Evolutionary conservation across 2,329 filamentous ascomycete genomes (phyloP).

Genomic region (Aspergillus sp.): DNA sequence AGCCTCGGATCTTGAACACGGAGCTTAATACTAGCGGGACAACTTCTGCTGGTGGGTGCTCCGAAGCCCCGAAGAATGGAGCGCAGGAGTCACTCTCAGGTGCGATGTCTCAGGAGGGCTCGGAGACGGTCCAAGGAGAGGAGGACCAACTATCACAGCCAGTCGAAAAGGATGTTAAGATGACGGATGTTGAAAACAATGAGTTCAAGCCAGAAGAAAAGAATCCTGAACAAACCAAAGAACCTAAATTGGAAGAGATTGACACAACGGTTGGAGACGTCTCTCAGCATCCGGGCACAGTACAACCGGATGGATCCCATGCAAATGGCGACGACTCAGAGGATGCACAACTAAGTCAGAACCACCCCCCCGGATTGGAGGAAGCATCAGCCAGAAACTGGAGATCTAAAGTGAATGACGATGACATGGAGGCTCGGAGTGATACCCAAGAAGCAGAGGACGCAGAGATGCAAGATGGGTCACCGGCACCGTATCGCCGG

Average conservation of each 20-base stretch:
- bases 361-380: conserved; percentile 4
- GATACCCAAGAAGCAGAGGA: conserved; percentile 20
- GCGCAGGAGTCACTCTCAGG: conserved; percentile 6
- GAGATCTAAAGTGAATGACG: conserved; percentile 10
- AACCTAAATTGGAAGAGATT: conserved; percentile 31
- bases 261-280: conserved; percentile 28
- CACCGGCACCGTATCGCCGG: conserved; percentile 36
- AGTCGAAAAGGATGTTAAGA: conserved; percentile 26
- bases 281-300: conserved; percentile 23
- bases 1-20: conserved; percentile 22
- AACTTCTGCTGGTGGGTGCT: conserved; percentile 4
- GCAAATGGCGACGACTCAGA: conserved; percentile 8
- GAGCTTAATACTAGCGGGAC: conserved; percentile 11
- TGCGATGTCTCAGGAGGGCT: conserved; percentile 6
- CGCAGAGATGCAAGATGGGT: conserved; percentile 27
- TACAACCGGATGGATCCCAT: conserved; percentile 1
- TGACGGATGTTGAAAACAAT: conserved; percentile 21
- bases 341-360: conserved; percentile 3
- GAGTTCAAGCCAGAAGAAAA: conserved; percentile 4
- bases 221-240: conserved; percentile 12
- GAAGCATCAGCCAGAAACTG: conserved; percentile 7
- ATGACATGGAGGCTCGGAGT: conserved; percentile 2
- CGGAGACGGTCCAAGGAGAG: conserved; percentile 8
- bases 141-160: conserved; percentile 1
- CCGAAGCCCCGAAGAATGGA: conserved; percentile 6